Evolutionary conservation across 805 yeast genomes (phyloP).

Genomic region (Candida montana): DNA sequence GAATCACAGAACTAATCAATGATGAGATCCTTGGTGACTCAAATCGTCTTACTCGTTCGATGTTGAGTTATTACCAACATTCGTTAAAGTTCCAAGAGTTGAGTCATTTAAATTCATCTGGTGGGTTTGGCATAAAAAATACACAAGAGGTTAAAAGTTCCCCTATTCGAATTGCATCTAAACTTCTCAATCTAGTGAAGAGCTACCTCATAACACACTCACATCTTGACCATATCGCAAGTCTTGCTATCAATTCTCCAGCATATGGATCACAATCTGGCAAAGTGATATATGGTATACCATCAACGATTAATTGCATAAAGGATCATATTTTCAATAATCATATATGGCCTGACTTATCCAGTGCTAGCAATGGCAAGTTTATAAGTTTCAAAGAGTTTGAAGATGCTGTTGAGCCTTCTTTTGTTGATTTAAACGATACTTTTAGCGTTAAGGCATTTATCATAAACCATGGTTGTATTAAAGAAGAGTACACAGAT

Average conservation of each 20-base stretch:
- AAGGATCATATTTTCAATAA: conserved; percentile 63
- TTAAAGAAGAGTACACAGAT: neutral
- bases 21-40: neutral
- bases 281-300: conserved; percentile 49
- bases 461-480: conserved; percentile 39
- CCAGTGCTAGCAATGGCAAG: conserved; percentile 22
- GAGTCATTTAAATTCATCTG: neutral
- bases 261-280: conserved; percentile 30
- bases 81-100: neutral
- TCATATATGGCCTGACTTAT: conserved; percentile 70
- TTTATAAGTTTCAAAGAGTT: conserved; percentile 23
- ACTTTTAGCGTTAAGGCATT: conserved; percentile 30
- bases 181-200: conserved; percentile 32
- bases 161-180: conserved; percentile 28
- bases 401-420: conserved; percentile 4
- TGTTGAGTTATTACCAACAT: conserved; percentile 4
- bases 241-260: conserved; percentile 69
- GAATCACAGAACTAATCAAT: conserved; percentile 39
- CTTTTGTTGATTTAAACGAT: conserved; percentile 4
- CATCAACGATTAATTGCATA: conserved; percentile 47
- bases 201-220: conserved; percentile 68
- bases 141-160: conserved; percentile 6
- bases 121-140: neutral
- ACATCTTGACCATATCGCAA: conserved; percentile 76
- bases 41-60: neutral